Percentiles rank a stretch among this genome's conserved stretches.
Conservation (phyloP, 2,329 filamentous ascomycete species). For the Nemania serpens region DNA sequence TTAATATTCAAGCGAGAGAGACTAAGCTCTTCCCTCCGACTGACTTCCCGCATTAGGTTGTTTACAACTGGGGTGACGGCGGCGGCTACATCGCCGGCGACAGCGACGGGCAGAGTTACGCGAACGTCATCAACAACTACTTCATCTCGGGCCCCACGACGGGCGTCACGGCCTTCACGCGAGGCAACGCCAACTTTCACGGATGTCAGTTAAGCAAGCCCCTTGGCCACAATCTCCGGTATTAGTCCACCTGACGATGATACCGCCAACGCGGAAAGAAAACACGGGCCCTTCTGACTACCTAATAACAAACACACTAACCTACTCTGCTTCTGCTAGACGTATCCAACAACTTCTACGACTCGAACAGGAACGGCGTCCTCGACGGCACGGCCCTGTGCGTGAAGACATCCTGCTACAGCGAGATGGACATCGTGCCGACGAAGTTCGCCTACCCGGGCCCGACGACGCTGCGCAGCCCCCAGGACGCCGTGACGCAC, state of each 20-base stretch:
- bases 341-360: slow-evolving; percentile 57
- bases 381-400: slow-evolving; percentile 54
- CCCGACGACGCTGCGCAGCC: slow-evolving; percentile 46
- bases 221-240: too few relatives aligned
- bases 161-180: slow-evolving; percentile 54
- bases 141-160: slow-evolving; percentile 60
- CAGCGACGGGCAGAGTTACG: slow-evolving; percentile 51
- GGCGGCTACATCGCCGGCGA: slow-evolving; percentile 61
- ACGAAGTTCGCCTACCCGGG: slow-evolving; percentile 49
- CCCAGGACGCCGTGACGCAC: slow-evolving; percentile 47
- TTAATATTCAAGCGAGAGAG: not conserved
- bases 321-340: slow-evolving; percentile 34
- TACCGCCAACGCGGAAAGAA: not conserved
- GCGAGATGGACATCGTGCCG: slow-evolving; percentile 49
- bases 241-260: too few relatives aligned
- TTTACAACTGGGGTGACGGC: slow-evolving; percentile 61
- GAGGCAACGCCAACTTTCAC: slow-evolving; percentile 59
- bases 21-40: not conserved
- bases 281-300: not conserved
- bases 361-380: slow-evolving; percentile 53
- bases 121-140: slow-evolving; percentile 61
- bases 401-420: slow-evolving; percentile 50
- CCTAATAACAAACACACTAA: not conserved
- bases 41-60: slow-evolving; percentile 40
- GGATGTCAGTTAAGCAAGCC: slow-evolving; percentile 44